phyloP scores from a whole-genome alignment of 75 land plant genomes.

The Pseudotsuga menziesii region DNA sequence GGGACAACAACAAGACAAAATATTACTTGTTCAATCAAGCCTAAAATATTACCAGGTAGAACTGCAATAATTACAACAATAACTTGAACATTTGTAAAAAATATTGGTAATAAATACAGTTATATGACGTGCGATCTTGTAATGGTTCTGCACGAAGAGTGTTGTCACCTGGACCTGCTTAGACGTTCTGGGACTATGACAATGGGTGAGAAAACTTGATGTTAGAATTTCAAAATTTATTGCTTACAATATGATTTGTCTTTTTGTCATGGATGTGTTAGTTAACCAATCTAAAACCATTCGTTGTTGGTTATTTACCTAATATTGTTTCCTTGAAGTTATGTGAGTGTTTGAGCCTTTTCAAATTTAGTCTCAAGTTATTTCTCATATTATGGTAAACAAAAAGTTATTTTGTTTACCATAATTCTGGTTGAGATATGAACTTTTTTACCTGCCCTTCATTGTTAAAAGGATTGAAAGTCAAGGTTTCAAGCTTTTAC shows the following conservation, averaged over 20 bases:
- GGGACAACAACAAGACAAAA: too few relatives aligned
- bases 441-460: neutral
- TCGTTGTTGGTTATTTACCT: neutral
- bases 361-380: neutral
- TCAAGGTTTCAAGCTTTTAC: neutral
- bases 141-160: too few relatives aligned
- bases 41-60: too few relatives aligned
- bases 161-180: neutral
- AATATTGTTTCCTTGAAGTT: neutral
- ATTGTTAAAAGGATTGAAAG: neutral
- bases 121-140: too few relatives aligned
- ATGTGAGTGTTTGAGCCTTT: neutral
- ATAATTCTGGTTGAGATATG: neutral
- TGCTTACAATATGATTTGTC: neutral
- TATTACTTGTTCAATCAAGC: too few relatives aligned
- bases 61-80: too few relatives aligned
- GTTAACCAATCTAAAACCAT: neutral
- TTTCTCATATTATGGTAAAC: neutral
- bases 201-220: neutral
- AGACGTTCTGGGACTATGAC: neutral
- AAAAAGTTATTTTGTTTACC: neutral
- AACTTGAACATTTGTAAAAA: too few relatives aligned
- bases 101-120: too few relatives aligned
- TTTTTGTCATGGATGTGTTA: neutral
- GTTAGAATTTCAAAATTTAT: neutral